These are phyloP conservation scores for Pseudogymnoascus sp. DNA, from an alignment of 2,329 filamentous ascomycete species.

Conservation along the genomic window DNA sequence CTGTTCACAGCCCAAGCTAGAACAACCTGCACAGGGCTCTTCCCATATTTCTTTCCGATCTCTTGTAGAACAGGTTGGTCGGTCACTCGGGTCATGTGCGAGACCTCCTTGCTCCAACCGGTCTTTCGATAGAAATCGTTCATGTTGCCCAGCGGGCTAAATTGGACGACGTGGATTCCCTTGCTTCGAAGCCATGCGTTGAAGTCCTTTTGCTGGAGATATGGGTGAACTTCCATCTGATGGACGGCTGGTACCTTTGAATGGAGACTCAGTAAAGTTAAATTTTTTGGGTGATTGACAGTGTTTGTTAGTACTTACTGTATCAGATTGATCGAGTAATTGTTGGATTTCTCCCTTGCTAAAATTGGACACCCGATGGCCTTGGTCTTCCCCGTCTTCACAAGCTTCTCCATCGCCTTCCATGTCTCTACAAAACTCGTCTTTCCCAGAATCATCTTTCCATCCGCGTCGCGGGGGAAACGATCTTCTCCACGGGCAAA, in stretches of 20 bases:
- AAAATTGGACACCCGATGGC: conserved; percentile 29
- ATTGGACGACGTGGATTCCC: conserved; percentile 31
- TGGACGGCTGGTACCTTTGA: conserved; percentile 21
- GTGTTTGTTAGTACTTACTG: neutral
- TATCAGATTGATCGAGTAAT: neutral
- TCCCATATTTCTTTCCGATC: conserved; percentile 25
- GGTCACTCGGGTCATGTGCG: conserved; percentile 26
- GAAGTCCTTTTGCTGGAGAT: conserved; percentile 23
- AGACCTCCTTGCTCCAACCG: conserved; percentile 27
- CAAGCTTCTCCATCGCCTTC: conserved; percentile 29
- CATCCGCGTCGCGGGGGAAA: conserved; percentile 18
- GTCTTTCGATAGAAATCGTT: conserved; percentile 29
- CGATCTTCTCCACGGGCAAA: conserved; percentile 8
- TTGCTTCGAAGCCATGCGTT: conserved; percentile 22
- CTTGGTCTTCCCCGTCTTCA: conserved; percentile 22
- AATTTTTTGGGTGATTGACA: neutral
- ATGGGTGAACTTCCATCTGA: conserved; percentile 26
- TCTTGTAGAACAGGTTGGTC: conserved; percentile 26
- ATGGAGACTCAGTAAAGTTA: neutral
- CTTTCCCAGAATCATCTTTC: conserved; percentile 20
- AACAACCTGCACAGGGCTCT: conserved; percentile 30
- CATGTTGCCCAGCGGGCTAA: conserved; percentile 32
- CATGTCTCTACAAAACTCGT: conserved; percentile 27
- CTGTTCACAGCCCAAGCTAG: conserved; percentile 31
- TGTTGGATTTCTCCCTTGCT: conserved; percentile 11